Evolutionary conservation across 371 early-diverging fungal species (phyloP).

Genomic region (Circinella minor): DNA sequence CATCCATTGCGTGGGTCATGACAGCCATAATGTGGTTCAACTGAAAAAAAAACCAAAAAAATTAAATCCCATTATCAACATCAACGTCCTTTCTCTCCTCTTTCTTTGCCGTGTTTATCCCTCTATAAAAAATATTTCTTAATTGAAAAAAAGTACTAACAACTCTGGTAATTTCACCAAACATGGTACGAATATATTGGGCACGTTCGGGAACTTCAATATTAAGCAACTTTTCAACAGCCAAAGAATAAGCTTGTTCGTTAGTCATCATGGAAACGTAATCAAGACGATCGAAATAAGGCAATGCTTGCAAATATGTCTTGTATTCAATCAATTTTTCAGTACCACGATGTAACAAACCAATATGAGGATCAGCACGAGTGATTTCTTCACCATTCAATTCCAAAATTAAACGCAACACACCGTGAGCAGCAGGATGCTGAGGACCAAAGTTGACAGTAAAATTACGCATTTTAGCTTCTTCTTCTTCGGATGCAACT

Average conservation of each 20-base stretch:
- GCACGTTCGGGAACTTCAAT: slow-evolving; percentile 95
- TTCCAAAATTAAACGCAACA: slow-evolving; percentile 95
- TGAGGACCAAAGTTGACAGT: slow-evolving; percentile 99
- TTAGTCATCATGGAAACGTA: slow-evolving; percentile 98
- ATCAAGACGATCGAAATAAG: slow-evolving; percentile 98
- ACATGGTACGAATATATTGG: slow-evolving; percentile 95
- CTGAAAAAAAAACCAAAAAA: neutral
- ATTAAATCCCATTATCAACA: no score
- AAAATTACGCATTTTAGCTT: slow-evolving; percentile 71
- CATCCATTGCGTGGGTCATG: slow-evolving; percentile 96
- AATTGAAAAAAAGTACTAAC: no score
- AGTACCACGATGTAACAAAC: slow-evolving; percentile 96
- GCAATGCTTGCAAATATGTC: slow-evolving; percentile 96
- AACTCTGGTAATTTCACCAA: slow-evolving; percentile 94
- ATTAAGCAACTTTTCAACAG: slow-evolving; percentile 97
- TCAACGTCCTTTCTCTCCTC: no score
- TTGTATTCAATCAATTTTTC: slow-evolving; percentile 98
- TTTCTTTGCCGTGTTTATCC: no score
- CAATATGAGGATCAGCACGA: slow-evolving; percentile 97
- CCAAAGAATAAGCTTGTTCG: slow-evolving; percentile 94
- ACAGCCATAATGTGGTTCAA: slow-evolving; percentile 98
- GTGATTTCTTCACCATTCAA: slow-evolving; percentile 92
- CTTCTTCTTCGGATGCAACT: slow-evolving; percentile 56
- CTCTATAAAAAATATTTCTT: no score
- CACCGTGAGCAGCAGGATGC: slow-evolving; percentile 99